These are phyloP conservation scores for Hanseniaspora jakobsenii DNA, from an alignment of 805 yeast species.

Conservation along the genomic window DNA sequence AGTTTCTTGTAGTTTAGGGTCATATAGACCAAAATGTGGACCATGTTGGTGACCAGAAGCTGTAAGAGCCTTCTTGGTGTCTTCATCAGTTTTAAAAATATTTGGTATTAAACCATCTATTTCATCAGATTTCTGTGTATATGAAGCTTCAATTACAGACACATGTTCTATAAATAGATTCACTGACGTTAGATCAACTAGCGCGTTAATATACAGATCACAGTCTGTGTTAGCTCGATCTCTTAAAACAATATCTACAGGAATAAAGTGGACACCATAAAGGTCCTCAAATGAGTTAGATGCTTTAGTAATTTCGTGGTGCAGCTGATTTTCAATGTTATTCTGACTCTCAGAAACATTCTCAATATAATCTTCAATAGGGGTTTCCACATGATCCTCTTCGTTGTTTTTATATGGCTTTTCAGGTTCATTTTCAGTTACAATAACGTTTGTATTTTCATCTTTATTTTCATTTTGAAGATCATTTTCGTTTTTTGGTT, in stretches of 20 bases:
- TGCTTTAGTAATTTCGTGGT: no score
- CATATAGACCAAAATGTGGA: constrained; percentile 4
- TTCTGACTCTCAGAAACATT: no score
- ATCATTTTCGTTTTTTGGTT: no score
- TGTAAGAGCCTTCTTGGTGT: background rate
- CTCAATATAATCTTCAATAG: background rate
- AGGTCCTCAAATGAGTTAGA: no score
- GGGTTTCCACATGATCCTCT: background rate
- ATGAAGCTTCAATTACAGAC: background rate
- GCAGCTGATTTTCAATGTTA: no score
- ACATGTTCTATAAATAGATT: background rate
- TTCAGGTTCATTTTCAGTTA: no score
- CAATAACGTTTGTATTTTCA: background rate
- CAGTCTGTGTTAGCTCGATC: background rate
- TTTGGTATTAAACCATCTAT: background rate
- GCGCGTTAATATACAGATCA: background rate
- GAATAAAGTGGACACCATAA: background rate
- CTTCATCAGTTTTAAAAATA: background rate
- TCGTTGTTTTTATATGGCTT: background rate
- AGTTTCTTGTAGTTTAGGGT: constrained; percentile 2
- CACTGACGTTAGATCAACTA: background rate
- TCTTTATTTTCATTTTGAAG: background rate
- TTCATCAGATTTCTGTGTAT: background rate
- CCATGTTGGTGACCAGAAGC: background rate
- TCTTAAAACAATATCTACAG: background rate